Percentiles rank a stretch among this genome's conserved stretches.
These are phyloP conservation scores for Kodamaea sp. DNA, from an alignment of 1,139 yeast genomes.

Conservation along the genomic window DNA sequence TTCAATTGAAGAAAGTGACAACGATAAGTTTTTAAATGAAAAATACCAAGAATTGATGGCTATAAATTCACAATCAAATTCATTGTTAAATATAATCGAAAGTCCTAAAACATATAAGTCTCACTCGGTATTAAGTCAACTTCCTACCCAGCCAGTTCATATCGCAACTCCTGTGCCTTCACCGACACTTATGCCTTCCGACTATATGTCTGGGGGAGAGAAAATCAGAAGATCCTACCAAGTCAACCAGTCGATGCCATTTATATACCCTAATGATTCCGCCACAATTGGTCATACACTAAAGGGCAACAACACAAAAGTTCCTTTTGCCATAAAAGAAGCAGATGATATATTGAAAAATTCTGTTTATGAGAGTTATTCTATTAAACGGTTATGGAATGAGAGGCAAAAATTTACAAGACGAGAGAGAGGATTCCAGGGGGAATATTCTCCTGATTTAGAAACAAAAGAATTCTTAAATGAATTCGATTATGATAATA, in stretches of 20 bases:
- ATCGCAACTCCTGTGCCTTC: constrained; percentile 90
- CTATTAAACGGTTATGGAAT: constrained; percentile 64
- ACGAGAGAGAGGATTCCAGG: constrained; percentile 69
- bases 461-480: constrained; percentile 9
- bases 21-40: too few species aligned
- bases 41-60: constrained; percentile 40
- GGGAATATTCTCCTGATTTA: constrained; percentile 18
- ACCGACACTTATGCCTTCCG: constrained; percentile 67
- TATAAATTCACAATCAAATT: constrained; percentile 40
- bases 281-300: constrained; percentile 13
- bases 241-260: constrained; percentile 76
- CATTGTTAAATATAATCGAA: constrained; percentile 56
- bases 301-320: constrained; percentile 16
- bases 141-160: constrained; percentile 67
- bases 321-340: constrained; percentile 77
- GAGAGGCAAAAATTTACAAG: constrained; percentile 68
- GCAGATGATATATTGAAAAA: constrained; percentile 60
- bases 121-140: constrained; percentile 52
- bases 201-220: constrained; percentile 54
- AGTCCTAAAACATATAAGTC: constrained; percentile 54
- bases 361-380: constrained; percentile 63
- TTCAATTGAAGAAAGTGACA: constrained; percentile 15
- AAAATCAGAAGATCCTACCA: constrained; percentile 72
- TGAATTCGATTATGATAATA: constrained; percentile 22
- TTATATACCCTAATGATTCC: constrained; percentile 55